Evolutionary conservation across 768 basidiomycete genomes (phyloP), one percentile per base, ranked within the genome.

Genomic region (Suillus decipiens): DNA sequence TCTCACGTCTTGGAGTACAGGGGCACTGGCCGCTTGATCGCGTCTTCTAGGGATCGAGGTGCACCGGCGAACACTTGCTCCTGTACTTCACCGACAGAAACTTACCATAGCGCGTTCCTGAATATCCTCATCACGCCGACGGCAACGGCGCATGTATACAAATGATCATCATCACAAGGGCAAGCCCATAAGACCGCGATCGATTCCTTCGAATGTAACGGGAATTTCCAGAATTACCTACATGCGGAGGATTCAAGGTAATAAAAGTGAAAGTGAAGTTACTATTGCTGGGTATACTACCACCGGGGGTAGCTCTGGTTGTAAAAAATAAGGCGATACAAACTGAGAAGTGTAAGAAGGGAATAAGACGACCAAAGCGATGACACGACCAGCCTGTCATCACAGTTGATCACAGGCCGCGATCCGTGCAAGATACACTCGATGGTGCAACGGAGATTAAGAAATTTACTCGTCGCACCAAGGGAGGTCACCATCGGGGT

Each of bases 381-480:
- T 61, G 60, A 75, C 73, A 69, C 67, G 72, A 59, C 71, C 72
- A 45, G 74, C 68, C 67, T 68, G 70, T 66, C 59, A 68, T 57
- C 56, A 57, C 70, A 62, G 57, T 59, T 64, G 61, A 69, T 54
- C 56, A 59, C 70, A 66, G 61, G 59, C 63, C 61, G 28, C 36
- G 10, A 63, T 47, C 42, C 63, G n/a, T 39, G 60, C 61, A 51
- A 63, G 43, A 24, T 55, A 28, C 34, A 45, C 12, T 53, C 1
- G 1, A 31, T 2, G 22, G 5, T 36, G 31, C 39, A 47, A 48
- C 11, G 54, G 33, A 60, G 19, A 14, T 42, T 34, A 6, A 50
- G 43, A 24, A n/a, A 58, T 37, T 60, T 43, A 51, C 76, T 85
- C 80, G 65, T 86, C 83, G 72, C 85, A 86, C 68, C 64, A 86